Evolutionary conservation across 1,284 basidiomycete genomes (phyloP).

Genomic region (Chalciporus sp.): DNA sequence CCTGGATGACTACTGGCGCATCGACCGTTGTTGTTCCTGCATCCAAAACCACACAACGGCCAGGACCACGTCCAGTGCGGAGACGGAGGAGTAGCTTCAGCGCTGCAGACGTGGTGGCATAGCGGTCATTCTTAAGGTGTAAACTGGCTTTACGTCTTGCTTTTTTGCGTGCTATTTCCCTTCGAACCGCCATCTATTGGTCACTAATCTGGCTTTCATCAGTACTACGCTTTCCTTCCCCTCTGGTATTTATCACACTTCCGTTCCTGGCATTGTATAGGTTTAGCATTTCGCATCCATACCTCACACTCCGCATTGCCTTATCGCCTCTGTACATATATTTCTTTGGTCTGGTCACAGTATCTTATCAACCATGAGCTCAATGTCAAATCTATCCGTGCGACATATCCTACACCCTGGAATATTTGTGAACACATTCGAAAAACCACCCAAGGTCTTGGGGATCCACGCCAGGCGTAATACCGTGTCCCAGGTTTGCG

Average conservation of each 20-base stretch:
- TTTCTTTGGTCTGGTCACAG: conserved; percentile 2
- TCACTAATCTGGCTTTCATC: conserved; percentile 10
- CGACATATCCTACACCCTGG: conserved; percentile 23
- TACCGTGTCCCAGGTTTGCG: conserved; percentile 96
- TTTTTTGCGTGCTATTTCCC: conserved; percentile 13
- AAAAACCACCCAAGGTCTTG: conserved; percentile 91
- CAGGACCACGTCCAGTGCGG: conserved; percentile 67
- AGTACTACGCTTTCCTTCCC: conserved; percentile 6
- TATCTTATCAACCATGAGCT: neutral
- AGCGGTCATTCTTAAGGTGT: conserved; percentile 9
- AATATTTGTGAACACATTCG: conserved; percentile 89
- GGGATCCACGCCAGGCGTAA: conserved; percentile 93
- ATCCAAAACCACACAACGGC: conserved; percentile 64
- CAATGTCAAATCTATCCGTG: conserved; percentile 1
- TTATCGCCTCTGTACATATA: conserved; percentile 21
- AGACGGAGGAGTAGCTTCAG: conserved; percentile 82
- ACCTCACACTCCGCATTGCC: conserved; percentile 13
- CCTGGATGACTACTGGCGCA: conserved; percentile 75
- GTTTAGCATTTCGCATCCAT: conserved; percentile 23
- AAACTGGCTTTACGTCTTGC: conserved; percentile 5
- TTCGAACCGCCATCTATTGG: conserved; percentile 1
- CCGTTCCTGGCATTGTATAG: conserved; percentile 33
- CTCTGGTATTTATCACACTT: conserved; percentile 33
- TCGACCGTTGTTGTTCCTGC: conserved; percentile 68
- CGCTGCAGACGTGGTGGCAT: conserved; percentile 77